These are phyloP conservation scores for Fusarium staphyleae DNA, from an alignment of 2,329 filamentous ascomycete genomes.

Conservation along the genomic window DNA sequence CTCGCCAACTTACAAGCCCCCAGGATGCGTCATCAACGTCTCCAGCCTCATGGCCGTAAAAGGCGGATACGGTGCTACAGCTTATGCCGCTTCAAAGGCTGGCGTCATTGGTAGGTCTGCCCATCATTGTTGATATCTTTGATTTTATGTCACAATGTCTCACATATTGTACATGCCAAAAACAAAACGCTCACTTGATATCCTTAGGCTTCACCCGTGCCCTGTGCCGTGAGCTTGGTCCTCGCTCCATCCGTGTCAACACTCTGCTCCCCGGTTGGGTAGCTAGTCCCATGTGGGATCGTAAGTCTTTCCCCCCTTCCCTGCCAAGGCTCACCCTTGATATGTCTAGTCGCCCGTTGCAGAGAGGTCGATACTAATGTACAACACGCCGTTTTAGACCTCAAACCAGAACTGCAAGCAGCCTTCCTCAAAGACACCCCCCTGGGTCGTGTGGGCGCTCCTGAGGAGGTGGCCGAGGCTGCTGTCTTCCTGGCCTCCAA, in stretches of 20 bases:
- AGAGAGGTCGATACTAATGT: slow-evolving; percentile 48
- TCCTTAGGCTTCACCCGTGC: slow-evolving; percentile 70
- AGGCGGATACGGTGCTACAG: slow-evolving; percentile 72
- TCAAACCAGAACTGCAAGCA: slow-evolving; percentile 49
- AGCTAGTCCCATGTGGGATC: slow-evolving; percentile 77
- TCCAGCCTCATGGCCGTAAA: slow-evolving; percentile 76
- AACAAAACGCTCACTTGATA: slow-evolving; percentile 25
- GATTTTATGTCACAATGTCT: slow-evolving; percentile 25
- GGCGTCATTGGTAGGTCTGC: slow-evolving; percentile 69
- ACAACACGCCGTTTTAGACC: slow-evolving; percentile 47
- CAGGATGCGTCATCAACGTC: slow-evolving; percentile 80
- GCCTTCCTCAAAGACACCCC: slow-evolving; percentile 64
- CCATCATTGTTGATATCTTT: slow-evolving; percentile 6
- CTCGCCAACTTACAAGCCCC: background rate
- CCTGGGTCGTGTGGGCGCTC: slow-evolving; percentile 67
- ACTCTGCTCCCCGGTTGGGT: slow-evolving; percentile 85
- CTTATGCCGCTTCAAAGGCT: slow-evolving; percentile 82
- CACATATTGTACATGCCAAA: slow-evolving; percentile 37
- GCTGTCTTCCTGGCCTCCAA: slow-evolving; percentile 80
- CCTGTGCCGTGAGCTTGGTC: slow-evolving; percentile 67
- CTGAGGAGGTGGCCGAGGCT: slow-evolving; percentile 81
- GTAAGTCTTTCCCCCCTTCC: slow-evolving; percentile 54
- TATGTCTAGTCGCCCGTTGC: slow-evolving; percentile 9
- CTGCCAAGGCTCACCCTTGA: slow-evolving; percentile 13
- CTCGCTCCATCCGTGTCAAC: slow-evolving; percentile 74